Conservation (phyloP, 257 asterid genomes). For the Asclepias syriaca region DNA sequence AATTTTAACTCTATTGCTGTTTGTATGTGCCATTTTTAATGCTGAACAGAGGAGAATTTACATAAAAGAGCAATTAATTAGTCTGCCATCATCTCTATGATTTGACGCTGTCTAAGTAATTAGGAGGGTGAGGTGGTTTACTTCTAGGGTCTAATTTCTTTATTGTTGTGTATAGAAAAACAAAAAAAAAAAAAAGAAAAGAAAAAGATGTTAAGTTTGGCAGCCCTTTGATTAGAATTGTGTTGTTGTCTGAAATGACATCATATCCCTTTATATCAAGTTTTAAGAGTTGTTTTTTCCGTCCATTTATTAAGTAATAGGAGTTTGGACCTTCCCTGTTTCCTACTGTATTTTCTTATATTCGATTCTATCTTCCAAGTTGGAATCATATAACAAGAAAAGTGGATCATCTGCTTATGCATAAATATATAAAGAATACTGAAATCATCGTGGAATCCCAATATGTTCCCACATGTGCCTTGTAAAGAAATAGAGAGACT, state of each 20-base stretch:
- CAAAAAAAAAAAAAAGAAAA: too few relatives aligned
- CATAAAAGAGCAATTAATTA: too few relatives aligned
- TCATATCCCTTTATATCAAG: not conserved
- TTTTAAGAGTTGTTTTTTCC: constrained; percentile 10
- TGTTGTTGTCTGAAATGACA: constrained; percentile 16
- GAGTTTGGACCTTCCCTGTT: constrained; percentile 14
- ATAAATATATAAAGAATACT: not conserved
- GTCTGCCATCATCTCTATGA: not conserved
- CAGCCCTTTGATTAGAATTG: not conserved
- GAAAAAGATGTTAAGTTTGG: not conserved
- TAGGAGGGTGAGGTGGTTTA: too few relatives aligned
- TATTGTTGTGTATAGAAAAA: not conserved
- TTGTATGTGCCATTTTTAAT: too few relatives aligned
- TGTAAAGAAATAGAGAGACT: not conserved
- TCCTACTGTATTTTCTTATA: constrained; percentile 11
- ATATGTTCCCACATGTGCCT: constrained; percentile 24
- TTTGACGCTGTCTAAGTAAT: not conserved
- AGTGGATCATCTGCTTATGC: constrained; percentile 12
- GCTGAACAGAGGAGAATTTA: too few relatives aligned
- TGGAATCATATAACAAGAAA: constrained; percentile 9
- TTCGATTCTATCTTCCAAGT: constrained; percentile 11
- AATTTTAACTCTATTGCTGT: too few relatives aligned
- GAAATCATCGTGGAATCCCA: constrained; percentile 20
- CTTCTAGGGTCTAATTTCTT: not conserved
- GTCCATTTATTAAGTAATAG: constrained; percentile 8